These are phyloP conservation scores for Aspergillus carbonarius DNA, from an alignment of 2,329 filamentous ascomycete species.

Conservation along the genomic window DNA sequence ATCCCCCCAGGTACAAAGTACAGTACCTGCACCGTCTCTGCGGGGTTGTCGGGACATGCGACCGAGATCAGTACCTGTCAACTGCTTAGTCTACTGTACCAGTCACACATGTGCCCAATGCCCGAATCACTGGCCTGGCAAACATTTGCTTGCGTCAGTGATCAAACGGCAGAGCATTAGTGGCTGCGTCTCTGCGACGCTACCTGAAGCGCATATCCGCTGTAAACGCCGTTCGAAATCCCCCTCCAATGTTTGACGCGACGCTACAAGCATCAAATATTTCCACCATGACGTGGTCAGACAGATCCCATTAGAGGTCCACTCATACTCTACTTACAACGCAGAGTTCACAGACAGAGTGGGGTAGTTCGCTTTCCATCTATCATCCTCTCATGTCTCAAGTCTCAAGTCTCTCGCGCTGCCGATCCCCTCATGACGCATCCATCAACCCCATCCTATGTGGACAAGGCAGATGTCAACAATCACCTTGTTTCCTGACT, in stretches of 20 bases:
- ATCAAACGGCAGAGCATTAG: neutral
- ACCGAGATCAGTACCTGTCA: neutral
- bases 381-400: neutral
- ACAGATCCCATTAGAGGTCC: neutral
- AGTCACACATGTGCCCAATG: conserved; percentile 2
- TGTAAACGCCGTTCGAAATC: no score
- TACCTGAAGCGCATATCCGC: neutral
- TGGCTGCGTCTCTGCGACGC: neutral
- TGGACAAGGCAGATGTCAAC: neutral
- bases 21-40: neutral
- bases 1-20: neutral
- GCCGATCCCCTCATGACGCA: neutral
- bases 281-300: neutral
- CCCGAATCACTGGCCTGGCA: neutral
- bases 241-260: neutral
- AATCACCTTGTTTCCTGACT: conserved; percentile 2
- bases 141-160: neutral
- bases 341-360: neutral
- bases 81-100: neutral
- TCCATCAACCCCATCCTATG: neutral
- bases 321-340: neutral
- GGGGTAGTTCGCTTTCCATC: neutral
- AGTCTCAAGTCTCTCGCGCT: neutral
- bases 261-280: neutral
- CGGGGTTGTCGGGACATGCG: neutral